Evolutionary conservation across 345 rosid species (phyloP).

Genomic region (Nephelium lappaceum): DNA sequence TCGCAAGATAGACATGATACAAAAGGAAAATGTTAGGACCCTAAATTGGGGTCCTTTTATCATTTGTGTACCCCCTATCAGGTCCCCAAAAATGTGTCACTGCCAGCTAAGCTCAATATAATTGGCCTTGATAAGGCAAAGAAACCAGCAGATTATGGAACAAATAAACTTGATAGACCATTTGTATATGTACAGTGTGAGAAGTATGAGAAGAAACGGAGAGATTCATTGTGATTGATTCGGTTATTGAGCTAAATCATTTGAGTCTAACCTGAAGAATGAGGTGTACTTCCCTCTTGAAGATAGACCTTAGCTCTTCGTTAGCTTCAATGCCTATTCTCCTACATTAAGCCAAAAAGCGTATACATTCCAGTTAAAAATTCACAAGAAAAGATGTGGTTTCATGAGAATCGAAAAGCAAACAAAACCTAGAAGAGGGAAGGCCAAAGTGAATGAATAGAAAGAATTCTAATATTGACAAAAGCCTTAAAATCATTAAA

Average conservation of each 20-base stretch:
- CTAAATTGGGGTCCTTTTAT: background rate
- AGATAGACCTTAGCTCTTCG: conserved; percentile 83
- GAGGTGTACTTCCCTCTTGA: conserved; percentile 83
- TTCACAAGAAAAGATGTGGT: background rate
- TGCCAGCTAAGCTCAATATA: conserved; percentile 1
- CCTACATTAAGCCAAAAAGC: conserved; percentile 41
- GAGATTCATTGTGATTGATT: conserved; percentile 7
- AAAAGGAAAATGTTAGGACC: background rate
- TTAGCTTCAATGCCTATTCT: conserved; percentile 94
- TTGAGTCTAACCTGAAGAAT: conserved; percentile 78
- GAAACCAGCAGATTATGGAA: background rate
- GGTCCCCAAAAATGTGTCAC: background rate
- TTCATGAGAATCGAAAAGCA: background rate
- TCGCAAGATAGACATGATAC: background rate
- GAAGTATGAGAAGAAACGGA: background rate
- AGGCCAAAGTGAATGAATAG: background rate
- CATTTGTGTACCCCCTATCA: background rate
- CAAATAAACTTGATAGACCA: background rate
- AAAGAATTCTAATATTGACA: no score
- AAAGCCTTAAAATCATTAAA: no score
- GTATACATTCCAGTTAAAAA: background rate
- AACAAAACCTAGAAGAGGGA: background rate
- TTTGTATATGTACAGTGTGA: conserved; percentile 14
- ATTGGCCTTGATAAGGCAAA: background rate
- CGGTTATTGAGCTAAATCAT: conserved; percentile 31